Base-by-base conservation (phyloP, 1,139 yeast species). In the Geotrichum histeridarum region DNA sequence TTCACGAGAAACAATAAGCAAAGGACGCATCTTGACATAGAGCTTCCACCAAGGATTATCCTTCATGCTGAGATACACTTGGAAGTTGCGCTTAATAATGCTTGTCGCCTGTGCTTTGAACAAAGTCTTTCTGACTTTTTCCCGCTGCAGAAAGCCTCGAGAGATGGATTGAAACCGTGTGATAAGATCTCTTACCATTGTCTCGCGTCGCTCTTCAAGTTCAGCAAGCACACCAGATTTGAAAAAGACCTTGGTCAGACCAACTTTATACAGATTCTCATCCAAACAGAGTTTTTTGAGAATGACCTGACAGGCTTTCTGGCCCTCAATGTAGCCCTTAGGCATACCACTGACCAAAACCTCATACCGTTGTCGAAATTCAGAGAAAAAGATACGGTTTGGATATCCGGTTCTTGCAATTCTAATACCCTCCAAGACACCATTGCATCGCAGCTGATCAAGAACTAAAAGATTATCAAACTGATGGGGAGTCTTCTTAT, bases 401-500 rank as follows among this genome's bases (percentile, higher is more conserved):
- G 99, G 99, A 67, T 86, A 94, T 2, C 99, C 99, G 14, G 96
- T 91, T 61, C 99, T 78, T 0, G 98, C 96, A 59, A 94, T 93
- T 70, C 99, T 79, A 44, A 94, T 94, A 60, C 99, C 99, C 74
- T 94, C 99, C 50, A 94, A 73, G 12, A 94, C 99, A 78, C 99
- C 99, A 67, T 94, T 94, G 68, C 98, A 94, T 59, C 97, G 78
- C 58, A 94, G 76, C 70, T 94, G 99, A 57, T 87, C 93, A 51
- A 93, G 74, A 3, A 94, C 96, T 42, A 94, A 73, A 33, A 72
- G 73, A 64, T 86, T 88, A 63, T 90, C 91, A 64, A 93, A 86
- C 50, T 77, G 74, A 48, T 79, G 80, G 0, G 97, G 83, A 56
- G 76, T 77, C 67, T 93, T 91, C 39, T 79, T 75, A 60, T 82